phyloP scores from a whole-genome alignment of 1,284 basidiomycete genomes.

The Papiliotrema fonsecae region DNA sequence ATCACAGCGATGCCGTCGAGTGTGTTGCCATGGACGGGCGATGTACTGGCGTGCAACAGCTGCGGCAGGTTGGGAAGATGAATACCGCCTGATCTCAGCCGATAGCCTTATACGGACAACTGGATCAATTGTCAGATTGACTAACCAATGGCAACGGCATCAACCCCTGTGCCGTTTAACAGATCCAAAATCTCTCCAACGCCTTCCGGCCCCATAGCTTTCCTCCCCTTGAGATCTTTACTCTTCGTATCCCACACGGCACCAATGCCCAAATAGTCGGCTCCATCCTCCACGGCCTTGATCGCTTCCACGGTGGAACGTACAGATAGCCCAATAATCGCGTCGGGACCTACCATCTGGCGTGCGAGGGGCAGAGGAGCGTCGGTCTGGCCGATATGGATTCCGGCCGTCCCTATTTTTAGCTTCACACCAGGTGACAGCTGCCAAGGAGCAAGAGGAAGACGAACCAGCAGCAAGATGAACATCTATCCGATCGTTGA shows the following conservation, averaged over 20 bases:
- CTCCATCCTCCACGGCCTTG: constrained; percentile 51
- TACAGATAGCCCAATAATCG: constrained; percentile 78
- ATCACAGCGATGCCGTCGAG: constrained; percentile 86
- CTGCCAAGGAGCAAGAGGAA: not conserved
- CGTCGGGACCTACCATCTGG: constrained; percentile 61
- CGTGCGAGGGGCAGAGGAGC: constrained; percentile 71
- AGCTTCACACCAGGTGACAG: not conserved
- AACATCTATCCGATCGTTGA: constrained; percentile 89
- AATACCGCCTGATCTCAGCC: constrained; percentile 65
- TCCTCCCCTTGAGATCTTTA: constrained; percentile 59
- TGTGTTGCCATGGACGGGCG: constrained; percentile 52
- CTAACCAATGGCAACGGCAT: constrained; percentile 76
- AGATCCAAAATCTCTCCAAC: constrained; percentile 62
- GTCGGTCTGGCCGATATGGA: constrained; percentile 89
- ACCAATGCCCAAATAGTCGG: constrained; percentile 84
- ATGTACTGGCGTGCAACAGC: constrained; percentile 65
- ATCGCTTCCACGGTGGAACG: constrained; percentile 63
- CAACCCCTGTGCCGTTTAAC: constrained; percentile 60
- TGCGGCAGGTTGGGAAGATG: constrained; percentile 68
- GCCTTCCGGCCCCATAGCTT: constrained; percentile 59
- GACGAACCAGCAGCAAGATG: constrained; percentile 63
- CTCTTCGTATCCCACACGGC: constrained; percentile 69
- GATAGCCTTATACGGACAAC: not conserved
- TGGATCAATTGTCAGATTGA: not conserved
- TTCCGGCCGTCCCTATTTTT: constrained; percentile 58